These are phyloP conservation scores for Penicillium sp. DNA, from an alignment of 2,329 filamentous ascomycete species.

Conservation along the genomic window DNA sequence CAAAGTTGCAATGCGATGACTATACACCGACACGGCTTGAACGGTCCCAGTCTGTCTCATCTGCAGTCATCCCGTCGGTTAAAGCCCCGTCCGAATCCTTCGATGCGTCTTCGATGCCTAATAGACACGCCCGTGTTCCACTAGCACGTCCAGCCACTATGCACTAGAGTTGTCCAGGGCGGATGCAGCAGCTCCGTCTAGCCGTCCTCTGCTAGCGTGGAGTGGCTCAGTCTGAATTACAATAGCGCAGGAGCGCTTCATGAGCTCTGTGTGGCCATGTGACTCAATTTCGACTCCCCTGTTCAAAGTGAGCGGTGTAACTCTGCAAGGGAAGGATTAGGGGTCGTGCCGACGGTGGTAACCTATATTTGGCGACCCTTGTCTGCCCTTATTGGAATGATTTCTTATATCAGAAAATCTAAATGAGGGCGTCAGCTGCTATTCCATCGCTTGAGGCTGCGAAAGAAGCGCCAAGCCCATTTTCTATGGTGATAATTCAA, in stretches of 20 bases:
- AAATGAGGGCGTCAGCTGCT: neutral
- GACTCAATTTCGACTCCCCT: neutral
- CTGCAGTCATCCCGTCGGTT: constrained; percentile 17
- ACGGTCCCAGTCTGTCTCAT: constrained; percentile 8
- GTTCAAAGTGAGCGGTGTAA: constrained; percentile 12
- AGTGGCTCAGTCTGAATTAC: constrained; percentile 12
- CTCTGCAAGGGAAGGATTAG: constrained; percentile 6
- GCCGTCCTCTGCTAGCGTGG: constrained; percentile 5
- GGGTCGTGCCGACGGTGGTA: constrained; percentile 13
- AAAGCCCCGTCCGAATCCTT: constrained; percentile 23
- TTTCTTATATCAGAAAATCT: constrained; percentile 3
- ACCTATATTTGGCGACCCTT: constrained; percentile 6
- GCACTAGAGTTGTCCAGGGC: constrained; percentile 7
- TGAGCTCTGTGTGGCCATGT: neutral
- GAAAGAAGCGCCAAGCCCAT: neutral
- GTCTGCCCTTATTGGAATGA: constrained; percentile 12
- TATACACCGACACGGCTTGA: constrained; percentile 6
- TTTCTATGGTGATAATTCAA: neutral
- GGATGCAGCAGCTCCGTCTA: constrained; percentile 16
- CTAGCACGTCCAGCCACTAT: constrained; percentile 4
- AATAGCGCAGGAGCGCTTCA: constrained; percentile 3
- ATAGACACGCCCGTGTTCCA: constrained; percentile 4
- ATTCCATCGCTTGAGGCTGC: neutral
- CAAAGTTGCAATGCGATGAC: neutral
- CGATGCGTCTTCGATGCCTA: constrained; percentile 34